phyloP scores from a whole-genome alignment of 2,329 filamentous ascomycete genomes.

The Scedosporium apiospermum region DNA sequence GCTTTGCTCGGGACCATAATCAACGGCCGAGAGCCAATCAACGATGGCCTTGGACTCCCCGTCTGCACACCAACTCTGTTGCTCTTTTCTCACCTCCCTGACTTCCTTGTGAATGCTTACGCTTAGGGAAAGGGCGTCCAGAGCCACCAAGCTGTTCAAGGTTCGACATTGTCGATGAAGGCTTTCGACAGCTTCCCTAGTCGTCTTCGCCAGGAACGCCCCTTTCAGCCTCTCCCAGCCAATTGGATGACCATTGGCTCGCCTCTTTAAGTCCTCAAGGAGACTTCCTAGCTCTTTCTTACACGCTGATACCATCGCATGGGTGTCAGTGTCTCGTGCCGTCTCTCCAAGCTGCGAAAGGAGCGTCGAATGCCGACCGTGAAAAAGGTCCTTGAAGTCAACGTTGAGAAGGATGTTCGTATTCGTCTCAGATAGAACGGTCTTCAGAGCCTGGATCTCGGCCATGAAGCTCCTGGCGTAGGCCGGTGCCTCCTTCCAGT shows the following conservation, averaged over 20 bases:
- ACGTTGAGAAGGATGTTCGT: conserved; percentile 9
- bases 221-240: conserved; percentile 11
- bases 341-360: conserved; percentile 5
- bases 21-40: conserved; percentile 27
- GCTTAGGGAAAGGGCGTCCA: conserved; percentile 8
- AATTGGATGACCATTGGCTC: conserved; percentile 4
- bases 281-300: not conserved
- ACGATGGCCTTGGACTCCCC: conserved; percentile 12
- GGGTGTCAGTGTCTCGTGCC: not conserved
- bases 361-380: conserved; percentile 11
- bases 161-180: conserved; percentile 11
- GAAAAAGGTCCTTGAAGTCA: conserved; percentile 13
- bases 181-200: conserved; percentile 8
- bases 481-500: conserved; percentile 10
- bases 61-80: not conserved
- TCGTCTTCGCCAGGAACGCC: conserved; percentile 7
- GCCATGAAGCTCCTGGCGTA: conserved; percentile 7
- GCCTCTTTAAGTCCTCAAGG: not conserved
- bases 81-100: conserved; percentile 8
- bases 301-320: not conserved
- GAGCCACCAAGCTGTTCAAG: conserved; percentile 9
- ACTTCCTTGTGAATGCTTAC: conserved; percentile 10
- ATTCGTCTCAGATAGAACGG: conserved; percentile 7
- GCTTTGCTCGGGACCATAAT: conserved; percentile 26
- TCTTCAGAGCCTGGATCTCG: conserved; percentile 7